phyloP scores from a whole-genome alignment of 2,329 filamentous ascomycete species.

The Stagonosporopsis tanaceti region DNA sequence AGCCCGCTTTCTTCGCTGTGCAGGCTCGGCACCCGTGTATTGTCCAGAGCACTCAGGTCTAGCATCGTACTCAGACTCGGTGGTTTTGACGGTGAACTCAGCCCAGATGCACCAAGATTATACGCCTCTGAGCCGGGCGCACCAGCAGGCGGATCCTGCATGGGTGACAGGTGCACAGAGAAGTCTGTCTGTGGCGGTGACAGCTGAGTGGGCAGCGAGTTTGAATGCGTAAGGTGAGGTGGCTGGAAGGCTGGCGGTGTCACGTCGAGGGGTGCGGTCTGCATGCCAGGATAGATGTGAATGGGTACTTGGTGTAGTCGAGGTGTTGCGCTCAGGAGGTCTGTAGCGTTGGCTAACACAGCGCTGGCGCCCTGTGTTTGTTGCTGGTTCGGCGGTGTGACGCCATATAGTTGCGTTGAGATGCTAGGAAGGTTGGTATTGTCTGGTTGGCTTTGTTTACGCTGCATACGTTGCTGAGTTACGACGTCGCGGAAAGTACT shows the following conservation, averaged over 20 bases:
- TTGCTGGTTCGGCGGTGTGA: conserved; percentile 23
- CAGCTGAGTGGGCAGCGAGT: conserved; percentile 11
- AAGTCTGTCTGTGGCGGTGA: conserved; percentile 29
- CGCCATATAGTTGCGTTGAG: conserved; percentile 45
- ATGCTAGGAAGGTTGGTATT: conserved; percentile 42
- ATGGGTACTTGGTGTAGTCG: conserved; percentile 46
- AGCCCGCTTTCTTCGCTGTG: conserved; percentile 44
- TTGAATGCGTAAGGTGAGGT: conserved; percentile 10
- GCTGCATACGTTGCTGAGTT: conserved; percentile 36
- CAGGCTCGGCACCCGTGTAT: conserved; percentile 42
- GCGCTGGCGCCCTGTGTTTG: not conserved
- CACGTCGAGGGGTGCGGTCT: conserved; percentile 38
- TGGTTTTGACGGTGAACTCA: conserved; percentile 26
- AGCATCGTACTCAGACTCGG: conserved; percentile 47
- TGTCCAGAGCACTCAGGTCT: conserved; percentile 49
- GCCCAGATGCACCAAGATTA: not conserved
- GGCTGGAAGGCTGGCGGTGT: conserved; percentile 12
- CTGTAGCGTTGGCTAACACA: conserved; percentile 19
- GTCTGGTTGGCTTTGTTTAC: conserved; percentile 36
- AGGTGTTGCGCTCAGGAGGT: conserved; percentile 27
- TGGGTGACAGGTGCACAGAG: conserved; percentile 42
- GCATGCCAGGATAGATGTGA: conserved; percentile 49
- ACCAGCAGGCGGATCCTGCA: conserved; percentile 32
- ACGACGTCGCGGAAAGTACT: conserved; percentile 51
- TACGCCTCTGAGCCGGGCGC: conserved; percentile 8